These are phyloP conservation scores for Closterium sp. DNA, from an alignment of 139 green algal species.

Conservation along the genomic window DNA sequence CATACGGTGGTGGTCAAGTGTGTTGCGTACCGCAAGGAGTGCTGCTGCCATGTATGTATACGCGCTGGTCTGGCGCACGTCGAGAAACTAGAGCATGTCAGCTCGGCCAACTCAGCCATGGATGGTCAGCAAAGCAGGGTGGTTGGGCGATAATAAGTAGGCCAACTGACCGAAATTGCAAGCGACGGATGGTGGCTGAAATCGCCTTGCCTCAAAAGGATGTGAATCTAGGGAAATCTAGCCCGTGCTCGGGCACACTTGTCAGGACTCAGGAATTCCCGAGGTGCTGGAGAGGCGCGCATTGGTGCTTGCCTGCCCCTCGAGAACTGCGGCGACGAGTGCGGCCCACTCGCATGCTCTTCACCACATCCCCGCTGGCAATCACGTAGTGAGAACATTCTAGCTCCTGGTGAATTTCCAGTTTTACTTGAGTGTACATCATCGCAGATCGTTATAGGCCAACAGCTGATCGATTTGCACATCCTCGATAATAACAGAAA, in stretches of 20 bases:
- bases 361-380: neutral
- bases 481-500: neutral
- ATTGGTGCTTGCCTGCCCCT: neutral
- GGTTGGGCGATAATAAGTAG: too few relatives aligned
- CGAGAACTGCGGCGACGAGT: neutral
- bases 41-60: too few relatives aligned
- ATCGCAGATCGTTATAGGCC: neutral
- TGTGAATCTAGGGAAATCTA: neutral
- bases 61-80: neutral
- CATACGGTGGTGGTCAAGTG: too few relatives aligned
- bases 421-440: neutral
- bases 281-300: neutral
- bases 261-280: neutral
- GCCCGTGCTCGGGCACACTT: too few relatives aligned
- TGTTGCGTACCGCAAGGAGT: too few relatives aligned
- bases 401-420: neutral
- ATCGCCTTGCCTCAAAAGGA: neutral
- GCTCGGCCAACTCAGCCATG: too few relatives aligned
- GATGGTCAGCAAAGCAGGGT: too few relatives aligned
- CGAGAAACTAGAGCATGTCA: neutral
- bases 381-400: too few relatives aligned
- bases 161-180: too few relatives aligned
- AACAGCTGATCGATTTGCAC: too few relatives aligned
- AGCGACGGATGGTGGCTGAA: neutral
- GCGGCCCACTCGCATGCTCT: neutral